Conservation (phyloP, 1,139 yeast genomes). For the Geotrichum aggregatum region DNA sequence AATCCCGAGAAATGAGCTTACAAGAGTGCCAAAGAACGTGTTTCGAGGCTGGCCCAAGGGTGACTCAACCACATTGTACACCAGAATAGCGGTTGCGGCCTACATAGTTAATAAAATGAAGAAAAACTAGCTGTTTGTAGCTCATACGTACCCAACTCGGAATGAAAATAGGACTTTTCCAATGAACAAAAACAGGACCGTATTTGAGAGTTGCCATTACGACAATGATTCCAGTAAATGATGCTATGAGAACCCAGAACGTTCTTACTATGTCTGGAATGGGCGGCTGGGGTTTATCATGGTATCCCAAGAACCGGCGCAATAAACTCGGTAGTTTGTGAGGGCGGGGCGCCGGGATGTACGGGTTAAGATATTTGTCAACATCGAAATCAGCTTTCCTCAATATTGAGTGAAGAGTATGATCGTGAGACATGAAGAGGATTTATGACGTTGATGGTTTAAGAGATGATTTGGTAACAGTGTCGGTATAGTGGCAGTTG, state of each 20-base stretch:
- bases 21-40: constrained; percentile 54
- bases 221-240: constrained; percentile 52
- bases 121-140: background rate
- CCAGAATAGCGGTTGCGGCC: constrained; percentile 63
- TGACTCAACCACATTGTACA: constrained; percentile 53
- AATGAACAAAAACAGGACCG: constrained; percentile 43
- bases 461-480: too few relatives aligned
- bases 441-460: too few relatives aligned
- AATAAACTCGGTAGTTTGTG: constrained; percentile 26
- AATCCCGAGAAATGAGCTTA: constrained; percentile 53
- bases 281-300: constrained; percentile 12
- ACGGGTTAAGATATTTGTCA: constrained; percentile 26
- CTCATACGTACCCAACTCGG: constrained; percentile 42
- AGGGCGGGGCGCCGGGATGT: constrained; percentile 26
- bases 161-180: constrained; percentile 52
- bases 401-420: constrained; percentile 3
- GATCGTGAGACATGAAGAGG: background rate
- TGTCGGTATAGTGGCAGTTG: too few relatives aligned
- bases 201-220: constrained; percentile 52
- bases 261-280: constrained; percentile 21
- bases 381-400: constrained; percentile 23
- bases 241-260: constrained; percentile 32
- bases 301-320: constrained; percentile 29
- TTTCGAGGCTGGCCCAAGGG: constrained; percentile 70
- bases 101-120: background rate